Evolutionary conservation across 2,329 filamentous ascomycete species (phyloP), one percentile per base, ranked within the genome.

Genomic region (Parasarocladium wereldwijsianum): DNA sequence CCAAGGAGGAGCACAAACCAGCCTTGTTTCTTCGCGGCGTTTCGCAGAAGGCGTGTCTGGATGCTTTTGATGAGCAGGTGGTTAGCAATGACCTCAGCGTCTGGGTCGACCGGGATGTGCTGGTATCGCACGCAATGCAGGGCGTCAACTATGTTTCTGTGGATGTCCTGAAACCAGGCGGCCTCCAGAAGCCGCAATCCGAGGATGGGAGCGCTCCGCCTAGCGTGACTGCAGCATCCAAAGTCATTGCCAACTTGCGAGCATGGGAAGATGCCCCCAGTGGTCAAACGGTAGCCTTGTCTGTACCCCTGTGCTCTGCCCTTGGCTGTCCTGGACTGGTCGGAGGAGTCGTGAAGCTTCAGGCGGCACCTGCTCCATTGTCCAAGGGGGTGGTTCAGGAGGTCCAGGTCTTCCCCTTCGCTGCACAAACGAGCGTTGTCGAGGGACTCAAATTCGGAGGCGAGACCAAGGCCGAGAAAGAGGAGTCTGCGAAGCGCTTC

Each of bases 231-330:
- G 37, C 37, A n/a, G 47, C 51, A 3, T 44, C 51, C 11, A 87
- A 76, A 40, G 57, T 96, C 2, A 68, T 96, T 21, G 87, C 85
- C 3, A 71, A 70, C 37, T 52, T 96, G 4, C 60, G 69, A 22
- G 57, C 72, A 2, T 98, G 90, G 92, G 70, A 86, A 34, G 83
- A 93, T 44, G 77, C 85, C 2, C 85, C 90, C 1, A 83, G 87
- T 45, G 76, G 73, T 31, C 75, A 80, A 38, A 80, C 87, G 36
- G 70, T 73, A 28, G 83, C 83, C 1, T 60, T 98, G 15, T 96
- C 90, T 2, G 69, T 75, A 0, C 56, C 75, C 4, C 59, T 98
- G 6, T 93, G 82, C 50, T 68, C 70, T 17, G 69, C 79, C 1
- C 62, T 98, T 14, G 76, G 75, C 3, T 74, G 70, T 31, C 60